Evolutionary conservation across 345 rosid genomes (phyloP).

Genomic region (Hypericum androsaemum): DNA sequence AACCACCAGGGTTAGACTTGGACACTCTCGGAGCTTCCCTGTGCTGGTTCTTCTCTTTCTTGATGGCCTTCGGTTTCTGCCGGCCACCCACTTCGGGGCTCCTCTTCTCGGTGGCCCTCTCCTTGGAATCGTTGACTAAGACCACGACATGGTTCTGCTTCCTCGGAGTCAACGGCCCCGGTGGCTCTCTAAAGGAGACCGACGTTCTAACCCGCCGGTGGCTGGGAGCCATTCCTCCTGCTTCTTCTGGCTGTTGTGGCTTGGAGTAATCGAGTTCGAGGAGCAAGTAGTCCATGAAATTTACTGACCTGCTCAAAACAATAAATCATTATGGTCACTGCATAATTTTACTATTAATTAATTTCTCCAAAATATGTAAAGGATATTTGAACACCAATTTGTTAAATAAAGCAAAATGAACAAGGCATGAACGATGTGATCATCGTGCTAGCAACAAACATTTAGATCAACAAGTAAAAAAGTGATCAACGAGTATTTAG

Average conservation of each 20-base stretch:
- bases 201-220: slow-evolving; percentile 61
- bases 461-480: no score
- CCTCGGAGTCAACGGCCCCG: slow-evolving; percentile 17
- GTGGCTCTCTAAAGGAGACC: slow-evolving; percentile 68
- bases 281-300: slow-evolving; percentile 66
- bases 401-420: no score
- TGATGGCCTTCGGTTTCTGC: slow-evolving; percentile 13
- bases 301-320: slow-evolving; percentile 55
- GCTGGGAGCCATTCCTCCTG: no score
- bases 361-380: no score
- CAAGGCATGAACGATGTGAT: no score
- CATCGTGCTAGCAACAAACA: no score
- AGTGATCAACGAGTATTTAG: no score
- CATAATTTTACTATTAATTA: no score
- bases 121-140: slow-evolving; percentile 26
- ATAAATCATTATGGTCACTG: no score
- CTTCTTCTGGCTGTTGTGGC: slow-evolving; percentile 8
- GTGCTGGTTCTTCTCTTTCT: slow-evolving; percentile 5
- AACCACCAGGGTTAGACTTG: no score
- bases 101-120: slow-evolving; percentile 22
- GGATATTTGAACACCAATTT: no score
- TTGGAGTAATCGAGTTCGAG: slow-evolving; percentile 29
- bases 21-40: slow-evolving; percentile 10
- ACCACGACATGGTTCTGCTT: slow-evolving; percentile 34
- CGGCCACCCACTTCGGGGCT: slow-evolving; percentile 23